Conservation (phyloP, 1,139 yeast genomes). For the Saccharomycopsis phalli region DNA sequence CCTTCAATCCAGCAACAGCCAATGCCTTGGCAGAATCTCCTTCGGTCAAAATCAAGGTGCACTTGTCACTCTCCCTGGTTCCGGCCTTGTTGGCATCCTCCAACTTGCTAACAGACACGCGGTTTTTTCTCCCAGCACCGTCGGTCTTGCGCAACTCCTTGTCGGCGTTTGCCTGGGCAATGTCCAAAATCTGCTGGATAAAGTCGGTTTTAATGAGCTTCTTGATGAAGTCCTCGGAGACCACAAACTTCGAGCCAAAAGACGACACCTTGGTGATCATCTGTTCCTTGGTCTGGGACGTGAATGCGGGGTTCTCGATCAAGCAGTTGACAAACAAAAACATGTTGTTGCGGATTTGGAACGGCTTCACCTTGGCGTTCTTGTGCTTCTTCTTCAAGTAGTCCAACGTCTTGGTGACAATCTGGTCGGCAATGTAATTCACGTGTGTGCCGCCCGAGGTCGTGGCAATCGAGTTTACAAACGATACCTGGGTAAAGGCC, state of each 20-base stretch:
- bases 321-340: conserved; percentile 86
- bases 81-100: conserved; percentile 98
- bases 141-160: conserved; percentile 86
- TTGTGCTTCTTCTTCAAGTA: conserved; percentile 68
- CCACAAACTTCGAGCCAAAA: conserved; percentile 71
- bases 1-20: conserved; percentile 91
- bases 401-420: conserved; percentile 67
- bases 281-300: conserved; percentile 96
- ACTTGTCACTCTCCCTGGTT: conserved; percentile 81
- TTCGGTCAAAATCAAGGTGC: conserved; percentile 90
- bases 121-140: conserved; percentile 62
- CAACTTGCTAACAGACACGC: conserved; percentile 83
- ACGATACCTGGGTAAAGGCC: conserved; percentile 85
- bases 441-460: conserved; percentile 97
- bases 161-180: conserved; percentile 82
- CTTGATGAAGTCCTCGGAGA: conserved; percentile 69
- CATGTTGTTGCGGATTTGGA: conserved; percentile 85
- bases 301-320: conserved; percentile 93
- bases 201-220: conserved; percentile 72
- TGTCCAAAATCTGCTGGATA: conserved; percentile 71
- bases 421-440: conserved; percentile 75
- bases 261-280: conserved; percentile 81
- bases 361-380: conserved; percentile 72
- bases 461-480: conserved; percentile 96
- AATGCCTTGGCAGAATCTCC: conserved; percentile 94